phyloP scores from a whole-genome alignment of 257 asterid genomes.

The Galeopsis tetrahit region DNA sequence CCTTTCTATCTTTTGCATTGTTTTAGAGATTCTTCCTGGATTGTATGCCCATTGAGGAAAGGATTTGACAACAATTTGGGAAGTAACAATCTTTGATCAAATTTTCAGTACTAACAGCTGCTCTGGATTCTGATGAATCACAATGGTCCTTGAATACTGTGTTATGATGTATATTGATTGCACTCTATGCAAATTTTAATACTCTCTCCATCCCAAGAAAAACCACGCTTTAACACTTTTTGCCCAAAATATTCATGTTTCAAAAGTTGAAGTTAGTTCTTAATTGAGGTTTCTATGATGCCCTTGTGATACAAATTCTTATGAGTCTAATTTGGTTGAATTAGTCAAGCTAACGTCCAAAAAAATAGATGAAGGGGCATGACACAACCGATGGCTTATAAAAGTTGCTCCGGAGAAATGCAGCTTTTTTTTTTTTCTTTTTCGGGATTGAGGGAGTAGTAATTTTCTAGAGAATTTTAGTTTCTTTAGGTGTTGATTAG shows the following conservation, averaged over 20 bases:
- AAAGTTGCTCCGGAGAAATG: neutral
- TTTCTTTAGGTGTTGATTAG: neutral
- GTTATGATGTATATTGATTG: neutral
- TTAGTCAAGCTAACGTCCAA: neutral
- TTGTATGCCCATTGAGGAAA: neutral
- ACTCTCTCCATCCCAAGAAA: neutral
- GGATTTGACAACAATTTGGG: neutral
- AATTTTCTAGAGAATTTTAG: conserved; percentile 1
- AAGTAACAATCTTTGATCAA: neutral
- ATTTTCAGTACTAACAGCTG: neutral
- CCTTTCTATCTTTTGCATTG: neutral
- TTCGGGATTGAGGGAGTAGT: neutral
- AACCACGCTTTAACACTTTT: neutral
- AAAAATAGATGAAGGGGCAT: neutral
- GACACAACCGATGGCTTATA: neutral
- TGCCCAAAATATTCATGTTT: neutral
- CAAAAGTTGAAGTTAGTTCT: neutral
- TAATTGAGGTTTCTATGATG: no score
- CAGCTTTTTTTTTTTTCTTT: neutral
- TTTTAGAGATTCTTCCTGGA: conserved; percentile 5
- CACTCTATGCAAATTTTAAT: conserved; percentile 1
- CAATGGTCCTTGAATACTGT: neutral
- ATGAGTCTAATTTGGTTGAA: neutral
- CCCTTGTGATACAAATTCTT: neutral
- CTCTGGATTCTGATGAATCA: neutral